These are phyloP conservation scores for Malus orientalis DNA, from an alignment of 306 rosid genomes.

Conservation along the genomic window DNA sequence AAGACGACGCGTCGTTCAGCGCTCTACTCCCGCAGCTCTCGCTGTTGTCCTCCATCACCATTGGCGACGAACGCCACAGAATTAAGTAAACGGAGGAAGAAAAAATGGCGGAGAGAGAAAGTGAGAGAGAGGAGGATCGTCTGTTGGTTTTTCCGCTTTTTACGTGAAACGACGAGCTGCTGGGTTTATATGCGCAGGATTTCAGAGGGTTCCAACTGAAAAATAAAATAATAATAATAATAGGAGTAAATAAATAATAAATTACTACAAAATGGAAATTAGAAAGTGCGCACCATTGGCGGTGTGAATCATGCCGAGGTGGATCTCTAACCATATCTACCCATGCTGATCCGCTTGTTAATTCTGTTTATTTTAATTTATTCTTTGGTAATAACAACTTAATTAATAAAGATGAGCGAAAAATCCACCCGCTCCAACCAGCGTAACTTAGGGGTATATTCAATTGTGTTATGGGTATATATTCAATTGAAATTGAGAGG, in stretches of 20 bases:
- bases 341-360: conserved; percentile 10
- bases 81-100: neutral
- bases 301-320: conserved; percentile 21
- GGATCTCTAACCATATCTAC: conserved; percentile 13
- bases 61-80: conserved; percentile 1
- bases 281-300: conserved; percentile 9
- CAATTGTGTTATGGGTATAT: too few relatives aligned
- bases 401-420: neutral
- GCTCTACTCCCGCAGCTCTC: conserved; percentile 65
- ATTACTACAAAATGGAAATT: neutral
- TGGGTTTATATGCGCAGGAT: conserved; percentile 13
- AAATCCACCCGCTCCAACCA: neutral
- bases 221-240: neutral
- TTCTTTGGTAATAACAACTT: neutral
- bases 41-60: conserved; percentile 58
- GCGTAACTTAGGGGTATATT: neutral
- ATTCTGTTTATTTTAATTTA: neutral
- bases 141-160: neutral
- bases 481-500: too few relatives aligned
- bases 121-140: neutral
- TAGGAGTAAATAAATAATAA: neutral
- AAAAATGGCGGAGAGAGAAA: neutral
- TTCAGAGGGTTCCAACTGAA: conserved; percentile 1
- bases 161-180: conserved; percentile 14
- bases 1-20: conserved; percentile 24